These are phyloP conservation scores for Gymnopilus junonius DNA, from an alignment of 768 basidiomycete species.

Conservation along the genomic window DNA sequence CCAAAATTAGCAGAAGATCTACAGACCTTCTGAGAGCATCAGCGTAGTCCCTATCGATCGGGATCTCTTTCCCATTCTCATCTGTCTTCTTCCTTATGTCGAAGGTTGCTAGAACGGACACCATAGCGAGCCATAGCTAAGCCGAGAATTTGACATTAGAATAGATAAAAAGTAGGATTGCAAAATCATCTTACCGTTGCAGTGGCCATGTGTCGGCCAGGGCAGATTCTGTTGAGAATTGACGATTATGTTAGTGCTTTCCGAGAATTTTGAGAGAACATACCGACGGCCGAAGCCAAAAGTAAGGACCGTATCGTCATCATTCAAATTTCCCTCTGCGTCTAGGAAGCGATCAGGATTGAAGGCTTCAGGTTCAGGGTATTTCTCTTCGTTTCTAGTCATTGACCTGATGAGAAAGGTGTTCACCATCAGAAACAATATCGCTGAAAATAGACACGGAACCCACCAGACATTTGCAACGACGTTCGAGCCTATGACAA, in stretches of 20 bases:
- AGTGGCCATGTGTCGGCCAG: conserved; percentile 23
- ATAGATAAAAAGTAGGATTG: background rate
- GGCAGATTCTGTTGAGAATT: conserved; percentile 20
- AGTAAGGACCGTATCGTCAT: conserved; percentile 15
- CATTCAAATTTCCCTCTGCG: conserved; percentile 16
- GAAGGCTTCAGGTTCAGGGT: conserved; percentile 30
- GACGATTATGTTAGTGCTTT: background rate
- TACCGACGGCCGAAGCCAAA: conserved; percentile 30
- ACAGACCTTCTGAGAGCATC: conserved; percentile 14
- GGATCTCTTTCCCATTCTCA: conserved; percentile 11
- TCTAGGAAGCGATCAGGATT: conserved; percentile 30
- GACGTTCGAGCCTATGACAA: conserved; percentile 14
- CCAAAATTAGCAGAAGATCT: background rate
- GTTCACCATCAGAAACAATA: background rate
- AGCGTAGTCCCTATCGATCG: conserved; percentile 13
- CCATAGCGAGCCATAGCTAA: conserved; percentile 22
- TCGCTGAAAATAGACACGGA: background rate
- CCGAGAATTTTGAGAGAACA: background rate
- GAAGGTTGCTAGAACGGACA: conserved; percentile 20
- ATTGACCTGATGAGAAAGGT: conserved; percentile 20
- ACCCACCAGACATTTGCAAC: conserved; percentile 23
- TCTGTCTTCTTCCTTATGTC: conserved; percentile 14
- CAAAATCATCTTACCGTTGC: conserved; percentile 11
- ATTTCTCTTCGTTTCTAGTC: conserved; percentile 27
- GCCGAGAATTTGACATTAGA: background rate